phyloP scores from a whole-genome alignment of 1,139 yeast genomes.

The Candida sp. region DNA sequence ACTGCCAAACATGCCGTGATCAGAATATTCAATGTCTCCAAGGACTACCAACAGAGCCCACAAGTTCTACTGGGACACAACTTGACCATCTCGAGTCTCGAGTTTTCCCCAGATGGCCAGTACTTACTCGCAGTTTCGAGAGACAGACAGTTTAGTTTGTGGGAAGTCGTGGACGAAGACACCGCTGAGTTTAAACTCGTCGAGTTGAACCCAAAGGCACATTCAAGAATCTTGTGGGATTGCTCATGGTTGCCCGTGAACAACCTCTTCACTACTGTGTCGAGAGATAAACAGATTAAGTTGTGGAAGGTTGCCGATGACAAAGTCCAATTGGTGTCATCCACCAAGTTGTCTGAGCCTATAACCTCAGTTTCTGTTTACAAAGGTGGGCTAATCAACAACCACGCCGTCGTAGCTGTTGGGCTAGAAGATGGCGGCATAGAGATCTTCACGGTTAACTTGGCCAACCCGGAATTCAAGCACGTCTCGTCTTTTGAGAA shows the following conservation, averaged over 20 bases:
- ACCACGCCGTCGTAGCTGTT: slow-evolving; percentile 50
- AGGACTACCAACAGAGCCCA: slow-evolving; percentile 41
- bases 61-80: slow-evolving; percentile 64
- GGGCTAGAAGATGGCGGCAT: slow-evolving; percentile 73
- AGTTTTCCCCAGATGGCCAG: slow-evolving; percentile 74
- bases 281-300: slow-evolving; percentile 84
- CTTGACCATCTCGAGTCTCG: slow-evolving; percentile 82
- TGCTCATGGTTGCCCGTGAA: slow-evolving; percentile 69
- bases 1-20: slow-evolving; percentile 84
- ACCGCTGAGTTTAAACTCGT: slow-evolving; percentile 45
- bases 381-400: slow-evolving; percentile 16
- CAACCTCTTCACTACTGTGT: slow-evolving; percentile 71
- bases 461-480: slow-evolving; percentile 27
- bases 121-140: slow-evolving; percentile 84
- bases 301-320: slow-evolving; percentile 56
- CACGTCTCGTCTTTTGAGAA: slow-evolving; percentile 33
- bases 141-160: slow-evolving; percentile 85
- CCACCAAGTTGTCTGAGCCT: slow-evolving; percentile 53
- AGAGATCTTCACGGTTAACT: slow-evolving; percentile 26
- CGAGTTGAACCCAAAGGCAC: slow-evolving; percentile 70
- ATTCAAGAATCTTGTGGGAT: slow-evolving; percentile 94
- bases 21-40: slow-evolving; percentile 66
- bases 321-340: slow-evolving; percentile 28
- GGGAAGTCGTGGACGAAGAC: slow-evolving; percentile 57
- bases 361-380: slow-evolving; percentile 76